phyloP scores from a whole-genome alignment of 257 asterid species.

The Orobanche coerulescens region DNA sequence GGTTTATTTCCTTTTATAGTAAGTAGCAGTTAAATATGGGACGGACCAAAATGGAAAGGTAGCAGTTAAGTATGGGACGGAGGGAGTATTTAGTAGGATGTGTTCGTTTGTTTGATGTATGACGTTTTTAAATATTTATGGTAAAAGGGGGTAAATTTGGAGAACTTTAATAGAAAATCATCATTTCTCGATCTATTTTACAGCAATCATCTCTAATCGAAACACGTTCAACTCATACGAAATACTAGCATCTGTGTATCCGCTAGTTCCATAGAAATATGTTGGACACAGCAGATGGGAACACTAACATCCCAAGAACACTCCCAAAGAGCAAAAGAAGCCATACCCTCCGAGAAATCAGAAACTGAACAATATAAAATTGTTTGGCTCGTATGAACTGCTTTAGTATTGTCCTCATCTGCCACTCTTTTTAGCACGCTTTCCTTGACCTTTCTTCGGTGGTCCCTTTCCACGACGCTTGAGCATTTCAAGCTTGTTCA shows the following conservation, averaged over 20 bases:
- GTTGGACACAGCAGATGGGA: neutral
- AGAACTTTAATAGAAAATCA: no score
- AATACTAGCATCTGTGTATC: neutral
- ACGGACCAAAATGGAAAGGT: no score
- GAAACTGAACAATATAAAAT: neutral
- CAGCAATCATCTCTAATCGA: no score
- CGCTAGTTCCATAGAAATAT: neutral
- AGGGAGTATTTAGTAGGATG: no score
- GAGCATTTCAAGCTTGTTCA: conserved; percentile 69
- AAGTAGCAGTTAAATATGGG: no score
- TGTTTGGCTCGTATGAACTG: neutral
- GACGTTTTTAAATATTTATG: no score
- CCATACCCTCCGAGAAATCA: neutral
- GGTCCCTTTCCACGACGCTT: conserved; percentile 93
- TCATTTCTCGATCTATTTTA: no score
- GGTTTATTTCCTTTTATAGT: no score
- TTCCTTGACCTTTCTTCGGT: conserved; percentile 92
- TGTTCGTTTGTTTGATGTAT: no score
- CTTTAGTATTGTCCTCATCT: conserved; percentile 14
- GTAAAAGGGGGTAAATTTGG: no score
- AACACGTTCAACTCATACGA: neutral
- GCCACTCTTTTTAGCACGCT: conserved; percentile 68
- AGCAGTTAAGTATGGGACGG: no score
- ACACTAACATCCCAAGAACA: neutral
- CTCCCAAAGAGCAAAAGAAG: neutral